phyloP scores from a whole-genome alignment of 768 basidiomycete species.

The Cubamyces sp. region DNA sequence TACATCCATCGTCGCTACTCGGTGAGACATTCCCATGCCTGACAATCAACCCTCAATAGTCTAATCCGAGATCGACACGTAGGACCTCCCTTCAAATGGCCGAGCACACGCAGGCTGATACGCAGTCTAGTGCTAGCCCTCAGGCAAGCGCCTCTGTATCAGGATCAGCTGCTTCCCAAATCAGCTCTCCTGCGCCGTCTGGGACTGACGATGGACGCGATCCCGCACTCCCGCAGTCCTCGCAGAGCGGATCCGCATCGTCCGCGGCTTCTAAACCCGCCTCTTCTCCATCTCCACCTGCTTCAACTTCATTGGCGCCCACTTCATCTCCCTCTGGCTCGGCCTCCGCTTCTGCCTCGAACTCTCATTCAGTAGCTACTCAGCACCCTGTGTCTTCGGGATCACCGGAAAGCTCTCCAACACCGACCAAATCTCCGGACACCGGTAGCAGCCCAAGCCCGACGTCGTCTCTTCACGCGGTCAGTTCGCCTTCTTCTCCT shows the following conservation, averaged over 20 bases:
- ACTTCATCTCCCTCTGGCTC: background rate
- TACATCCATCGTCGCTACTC: background rate
- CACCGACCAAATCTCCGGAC: background rate
- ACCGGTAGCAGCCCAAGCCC: background rate
- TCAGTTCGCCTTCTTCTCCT: constrained; percentile 23
- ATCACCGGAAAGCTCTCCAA: background rate
- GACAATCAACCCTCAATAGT: background rate
- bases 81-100: constrained; percentile 7
- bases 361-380: constrained; percentile 4
- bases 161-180: constrained; percentile 9
- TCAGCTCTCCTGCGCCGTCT: constrained; percentile 14
- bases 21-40: background rate
- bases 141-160: background rate
- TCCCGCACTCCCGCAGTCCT: constrained; percentile 5
- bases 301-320: constrained; percentile 1
- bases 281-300: constrained; percentile 2
- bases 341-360: constrained; percentile 2
- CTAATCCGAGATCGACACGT: background rate
- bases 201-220: constrained; percentile 3
- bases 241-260: constrained; percentile 3
- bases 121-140: background rate
- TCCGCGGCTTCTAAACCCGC: constrained; percentile 5
- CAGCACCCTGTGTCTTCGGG: background rate
- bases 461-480: constrained; percentile 13
- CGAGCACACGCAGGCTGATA: background rate